phyloP scores from a whole-genome alignment of 352 stramenopile genomes.

The Pelagophyceae sp. region DNA sequence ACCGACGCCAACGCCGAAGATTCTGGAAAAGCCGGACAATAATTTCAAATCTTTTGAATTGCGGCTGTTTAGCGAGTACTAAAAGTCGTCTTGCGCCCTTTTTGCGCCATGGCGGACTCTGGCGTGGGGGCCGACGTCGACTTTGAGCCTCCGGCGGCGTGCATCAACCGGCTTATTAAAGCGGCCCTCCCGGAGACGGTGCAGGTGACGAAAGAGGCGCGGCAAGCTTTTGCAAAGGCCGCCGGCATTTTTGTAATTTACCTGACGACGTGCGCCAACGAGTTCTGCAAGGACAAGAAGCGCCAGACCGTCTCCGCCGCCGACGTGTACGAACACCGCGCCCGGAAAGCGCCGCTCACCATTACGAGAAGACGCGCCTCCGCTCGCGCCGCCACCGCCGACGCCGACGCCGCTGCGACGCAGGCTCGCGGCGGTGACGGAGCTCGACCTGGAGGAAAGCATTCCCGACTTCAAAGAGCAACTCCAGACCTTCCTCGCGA shows the following conservation, averaged over 20 bases:
- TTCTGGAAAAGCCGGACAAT: no score
- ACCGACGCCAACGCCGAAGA: no score
- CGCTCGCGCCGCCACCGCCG: no score
- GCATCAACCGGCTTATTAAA: constrained; percentile 56
- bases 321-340: constrained; percentile 45
- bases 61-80: no score
- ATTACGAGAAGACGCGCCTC: no score
- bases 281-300: constrained; percentile 53
- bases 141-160: constrained; percentile 58
- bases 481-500: constrained; percentile 21
- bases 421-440: constrained; percentile 14
- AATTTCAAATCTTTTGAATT: no score
- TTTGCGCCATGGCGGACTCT: no score
- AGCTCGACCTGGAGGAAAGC: constrained; percentile 25
- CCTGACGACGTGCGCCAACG: constrained; percentile 57
- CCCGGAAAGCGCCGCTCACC: no score
- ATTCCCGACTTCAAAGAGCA: constrained; percentile 13
- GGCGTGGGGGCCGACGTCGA: no score
- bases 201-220: constrained; percentile 57
- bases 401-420: no score
- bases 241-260: constrained; percentile 65
- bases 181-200: constrained; percentile 45
- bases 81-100: no score
- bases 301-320: constrained; percentile 55
- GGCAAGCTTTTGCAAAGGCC: constrained; percentile 48